Evolutionary conservation across 1,139 yeast species (phyloP), one percentile per base, ranked within the genome.

Genomic region (Suhomyces taliae): DNA sequence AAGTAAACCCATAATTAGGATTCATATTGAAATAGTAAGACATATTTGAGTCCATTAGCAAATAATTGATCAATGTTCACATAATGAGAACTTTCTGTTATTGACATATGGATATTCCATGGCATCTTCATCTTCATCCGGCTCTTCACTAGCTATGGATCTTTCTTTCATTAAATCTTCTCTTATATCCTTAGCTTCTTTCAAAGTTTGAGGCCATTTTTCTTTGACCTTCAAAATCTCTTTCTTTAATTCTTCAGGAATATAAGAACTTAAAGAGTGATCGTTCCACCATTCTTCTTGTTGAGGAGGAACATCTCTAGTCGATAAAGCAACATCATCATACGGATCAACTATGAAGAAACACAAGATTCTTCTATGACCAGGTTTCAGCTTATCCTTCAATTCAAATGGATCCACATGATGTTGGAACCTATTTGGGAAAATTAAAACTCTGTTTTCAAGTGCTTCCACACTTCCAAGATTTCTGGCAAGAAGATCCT

Each of bases 361-460:
- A 46, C 78, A 71, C 47, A 74, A 57, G 39, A 74, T 72, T 54
- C 69, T 72, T 36, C 78, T 58, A 50, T 65, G 67, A 2, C 79
- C 79, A 0, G 65, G 61, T 46, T 64, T 72, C 6, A 67, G 48
- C 42, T 55, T 55, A 49, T 74, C 79, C 7, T 51, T 50, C 46
- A 74, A 66, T 41, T 64, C 65, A 55, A 75, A 75, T 4, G 69
- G 62, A 42, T 67, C 71, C 14, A 74, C 76, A 39, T 61, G 69
- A 52, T 74, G 79, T 53, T 74, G 79, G 44, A 57, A 64, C 33
- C 54, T 49, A 53, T 74, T 74, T 4, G 79, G 78, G 53, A 74
- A 75, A 10, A 74, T 59, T 7, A 74, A 45, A 6, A 72, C 47
- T 9, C 70, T 54, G 46, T 64, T 66, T 46, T 69, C 61, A 15